Conservation (phyloP, 106 monocot genomes). For the Dendrobium catenatum region DNA sequence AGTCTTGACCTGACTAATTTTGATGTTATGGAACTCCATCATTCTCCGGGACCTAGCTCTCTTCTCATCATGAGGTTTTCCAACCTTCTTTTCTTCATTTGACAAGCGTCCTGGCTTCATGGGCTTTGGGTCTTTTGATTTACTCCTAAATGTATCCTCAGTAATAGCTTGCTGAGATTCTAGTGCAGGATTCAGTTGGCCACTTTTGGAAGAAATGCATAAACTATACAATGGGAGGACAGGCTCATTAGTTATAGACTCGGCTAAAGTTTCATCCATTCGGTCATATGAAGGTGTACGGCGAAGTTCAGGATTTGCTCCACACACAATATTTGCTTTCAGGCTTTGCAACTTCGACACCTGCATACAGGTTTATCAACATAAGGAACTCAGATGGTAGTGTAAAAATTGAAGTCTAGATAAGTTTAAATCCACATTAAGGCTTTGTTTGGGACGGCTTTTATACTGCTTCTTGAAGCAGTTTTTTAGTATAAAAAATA, state of each 20-base stretch:
- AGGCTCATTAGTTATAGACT: conserved; percentile 66
- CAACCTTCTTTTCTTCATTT: conserved; percentile 78
- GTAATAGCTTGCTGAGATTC: conserved; percentile 30
- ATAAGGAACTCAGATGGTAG: neutral
- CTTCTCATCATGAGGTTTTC: conserved; percentile 72
- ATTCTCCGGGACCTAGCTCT: conserved; percentile 64
- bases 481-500: no score
- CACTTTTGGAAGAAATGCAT: conserved; percentile 42
- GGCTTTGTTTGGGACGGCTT: no score
- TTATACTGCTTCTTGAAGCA: no score
- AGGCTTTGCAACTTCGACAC: conserved; percentile 32
- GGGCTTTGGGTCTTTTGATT: conserved; percentile 50
- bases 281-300: conserved; percentile 75
- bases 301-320: conserved; percentile 64
- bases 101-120: conserved; percentile 45
- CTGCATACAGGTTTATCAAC: conserved; percentile 27
- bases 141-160: conserved; percentile 37
- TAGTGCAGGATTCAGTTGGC: conserved; percentile 21
- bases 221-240: conserved; percentile 41
- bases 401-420: neutral
- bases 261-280: conserved; percentile 70
- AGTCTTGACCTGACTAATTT: conserved; percentile 79
- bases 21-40: conserved; percentile 95
- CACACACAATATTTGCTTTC: conserved; percentile 37
- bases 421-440: neutral